Percentiles rank a stretch among this genome's conserved stretches.
Conservation (phyloP, 345 rosid species). For the Arabidopsis suecica region DNA sequence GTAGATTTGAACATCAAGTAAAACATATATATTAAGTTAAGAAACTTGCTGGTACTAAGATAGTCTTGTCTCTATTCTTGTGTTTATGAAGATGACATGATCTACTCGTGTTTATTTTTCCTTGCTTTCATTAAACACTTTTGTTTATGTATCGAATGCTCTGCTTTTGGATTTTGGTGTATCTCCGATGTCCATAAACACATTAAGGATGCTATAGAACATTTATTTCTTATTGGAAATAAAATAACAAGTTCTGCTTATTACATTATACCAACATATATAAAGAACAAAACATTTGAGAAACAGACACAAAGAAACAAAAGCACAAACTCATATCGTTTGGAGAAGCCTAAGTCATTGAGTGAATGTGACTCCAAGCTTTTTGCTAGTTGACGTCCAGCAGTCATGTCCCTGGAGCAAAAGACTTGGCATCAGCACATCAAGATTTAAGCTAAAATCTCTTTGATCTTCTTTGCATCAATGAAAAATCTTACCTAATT, state of each 20-base stretch:
- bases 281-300: background rate
- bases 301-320: constrained; percentile 15
- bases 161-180: background rate
- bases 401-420: constrained; percentile 77
- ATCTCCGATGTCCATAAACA: background rate
- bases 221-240: constrained; percentile 37
- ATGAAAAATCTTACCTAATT: background rate
- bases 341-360: constrained; percentile 94
- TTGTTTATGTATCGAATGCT: too few species aligned
- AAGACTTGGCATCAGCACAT: constrained; percentile 19
- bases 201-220: background rate
- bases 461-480: constrained; percentile 1
- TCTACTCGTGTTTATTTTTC: too few species aligned
- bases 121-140: too few species aligned
- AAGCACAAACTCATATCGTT: constrained; percentile 42
- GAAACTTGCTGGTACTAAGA: too few species aligned
- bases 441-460: background rate
- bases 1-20: too few species aligned
- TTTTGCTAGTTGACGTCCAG: constrained; percentile 90
- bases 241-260: constrained; percentile 23
- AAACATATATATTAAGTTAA: too few species aligned
- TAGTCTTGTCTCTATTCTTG: too few species aligned
- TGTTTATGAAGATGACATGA: too few species aligned
- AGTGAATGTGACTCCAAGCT: constrained; percentile 88
- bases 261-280: constrained; percentile 29